Evolutionary conservation across 148 eudicot species (phyloP).

Genomic region (Chenopodium suecicum): DNA sequence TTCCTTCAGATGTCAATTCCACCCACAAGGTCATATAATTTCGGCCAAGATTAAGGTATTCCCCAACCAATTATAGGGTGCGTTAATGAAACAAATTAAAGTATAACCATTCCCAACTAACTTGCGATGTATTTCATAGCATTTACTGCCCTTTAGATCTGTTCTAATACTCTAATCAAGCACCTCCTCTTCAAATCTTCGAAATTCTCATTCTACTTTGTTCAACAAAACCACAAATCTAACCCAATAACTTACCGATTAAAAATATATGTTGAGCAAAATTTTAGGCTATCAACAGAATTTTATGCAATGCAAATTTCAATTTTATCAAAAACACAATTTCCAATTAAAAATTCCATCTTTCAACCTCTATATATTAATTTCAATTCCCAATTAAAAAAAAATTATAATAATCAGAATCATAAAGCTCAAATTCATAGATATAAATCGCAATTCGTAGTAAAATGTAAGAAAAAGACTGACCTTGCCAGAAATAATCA

Average conservation of each 20-base stretch:
- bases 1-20: too few relatives aligned
- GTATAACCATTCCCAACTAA: too few relatives aligned
- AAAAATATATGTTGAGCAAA: neutral
- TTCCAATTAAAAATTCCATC: too few relatives aligned
- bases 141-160: neutral
- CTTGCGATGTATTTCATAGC: neutral
- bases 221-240: neutral
- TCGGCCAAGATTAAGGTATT: too few relatives aligned
- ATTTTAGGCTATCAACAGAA: too few relatives aligned
- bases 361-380: too few relatives aligned
- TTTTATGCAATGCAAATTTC: neutral
- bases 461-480: neutral
- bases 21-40: too few relatives aligned
- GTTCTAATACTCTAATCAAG: neutral
- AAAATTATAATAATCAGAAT: neutral
- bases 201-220: neutral
- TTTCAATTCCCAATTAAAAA: too few relatives aligned
- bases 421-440: neutral
- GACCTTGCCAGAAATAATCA: slow-evolving; percentile 56
- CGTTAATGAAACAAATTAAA: too few relatives aligned
- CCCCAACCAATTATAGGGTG: too few relatives aligned
- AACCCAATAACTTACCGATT: neutral
- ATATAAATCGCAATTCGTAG: too few relatives aligned
- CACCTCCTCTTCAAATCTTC: neutral
- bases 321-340: too few relatives aligned